Evolutionary conservation across 2,329 filamentous ascomycete genomes (phyloP), one percentile per base, ranked within the genome.

Genomic region (Kalmusia sp.): DNA sequence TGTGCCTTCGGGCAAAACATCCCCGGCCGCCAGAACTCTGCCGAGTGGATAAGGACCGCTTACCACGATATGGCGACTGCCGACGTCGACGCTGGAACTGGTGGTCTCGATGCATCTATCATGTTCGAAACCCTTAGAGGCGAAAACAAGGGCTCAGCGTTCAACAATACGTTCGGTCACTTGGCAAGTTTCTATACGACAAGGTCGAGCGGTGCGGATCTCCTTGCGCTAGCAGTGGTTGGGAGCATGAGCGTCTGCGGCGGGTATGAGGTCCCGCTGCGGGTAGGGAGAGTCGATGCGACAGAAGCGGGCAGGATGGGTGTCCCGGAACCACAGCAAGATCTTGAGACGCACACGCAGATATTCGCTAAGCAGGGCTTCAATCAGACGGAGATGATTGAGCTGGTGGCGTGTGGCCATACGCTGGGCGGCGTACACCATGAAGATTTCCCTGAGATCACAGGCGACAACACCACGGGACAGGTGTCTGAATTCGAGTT

Each of bases 21-120:
- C 8, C 62, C 58, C n/a, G 64, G 61, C 3, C 53, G 60, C n/a
- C 63, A 66, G 34, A 66, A 63, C 14, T 51, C 62, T 3, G 62
- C 64, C 4, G 61, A 70, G 50, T 69, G 71, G 67, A 61, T 74
- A 12, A 63, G 72, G 8, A 69, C 68, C 19, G 66, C 69, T 33
- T 74, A 73, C 44, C 72, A 76, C 52, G 73, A 74, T 39, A 63
- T 71, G 43, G 63, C 66, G 1, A 71, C 70, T 0, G 63, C 63
- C 21, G 59, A 73, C 51, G 61, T 62, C 15, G 51, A 55, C 3
- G 61, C 63, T 3, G 67, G 67, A 5, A 63, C 54, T 6, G 72
- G 72, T 31, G 72, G 72, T 7, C 49, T 74, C 9, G 72, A 74
- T 35, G 71, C 67, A 9, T 73, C 69, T 11, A 71, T 74, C 8